Evolutionary conservation across 163 green algal species (phyloP), one percentile per base, ranked within the genome.

Genomic region (Chlorella variabilis): DNA sequence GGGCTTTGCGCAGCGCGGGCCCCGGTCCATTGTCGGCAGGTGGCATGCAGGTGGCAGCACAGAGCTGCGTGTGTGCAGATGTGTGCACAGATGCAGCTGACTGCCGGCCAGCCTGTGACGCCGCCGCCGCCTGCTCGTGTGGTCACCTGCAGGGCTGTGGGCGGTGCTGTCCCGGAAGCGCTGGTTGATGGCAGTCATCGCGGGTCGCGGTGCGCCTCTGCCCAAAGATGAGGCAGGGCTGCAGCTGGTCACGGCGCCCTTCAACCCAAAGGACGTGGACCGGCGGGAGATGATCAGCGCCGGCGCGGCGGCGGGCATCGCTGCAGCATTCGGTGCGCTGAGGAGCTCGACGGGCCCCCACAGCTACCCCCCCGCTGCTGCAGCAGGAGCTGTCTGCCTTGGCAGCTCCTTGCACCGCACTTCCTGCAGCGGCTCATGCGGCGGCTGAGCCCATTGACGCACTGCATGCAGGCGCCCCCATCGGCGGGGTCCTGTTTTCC

Each of bases 401-500:
- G n/a, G n/a, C n/a, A n/a, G n/a, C n/a, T n/a, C n/a, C n/a, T n/a
- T n/a, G n/a, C n/a, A n/a, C n/a, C n/a, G n/a, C n/a, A n/a, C n/a
- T n/a, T n/a, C n/a, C n/a, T n/a, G n/a, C n/a, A n/a, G n/a, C n/a
- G n/a, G n/a, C n/a, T n/a, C n/a, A n/a, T n/a, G n/a, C n/a, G n/a
- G n/a, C n/a, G n/a, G n/a, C n/a, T n/a, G n/a, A n/a, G n/a, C n/a
- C n/a, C n/a, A n/a, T n/a, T n/a, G n/a, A n/a, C n/a, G n/a, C n/a
- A n/a, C n/a, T n/a, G n/a, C n/a, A 17, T 45, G 66, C 70, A 77
- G 70, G 70, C 1, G 93, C 96, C 0, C 96, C 96, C 62, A 95
- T 99, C 38, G 96, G 96, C 18, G 96, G 96, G 11, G 94, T 99
- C 75, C 87, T 99, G 38, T 99, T 98, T 78, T 83, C 82, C 25